Base-by-base conservation (phyloP, 1,284 basidiomycete species). In the Malassezia caprae region DNA sequence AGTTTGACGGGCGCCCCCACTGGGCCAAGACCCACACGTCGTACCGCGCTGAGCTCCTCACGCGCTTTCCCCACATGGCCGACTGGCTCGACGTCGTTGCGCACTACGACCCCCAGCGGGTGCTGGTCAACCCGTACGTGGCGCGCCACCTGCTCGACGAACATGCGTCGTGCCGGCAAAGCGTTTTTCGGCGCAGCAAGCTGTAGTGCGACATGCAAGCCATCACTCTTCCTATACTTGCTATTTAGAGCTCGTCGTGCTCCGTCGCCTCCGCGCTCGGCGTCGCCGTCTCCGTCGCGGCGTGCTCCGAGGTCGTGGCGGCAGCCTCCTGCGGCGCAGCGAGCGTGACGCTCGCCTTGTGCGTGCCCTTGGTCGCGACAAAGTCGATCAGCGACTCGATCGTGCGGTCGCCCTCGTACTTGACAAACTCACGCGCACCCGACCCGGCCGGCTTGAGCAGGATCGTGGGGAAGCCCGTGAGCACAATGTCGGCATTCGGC, bases 11-110 rank as follows among this genome's bases (percentile, higher is more conserved):
- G 8, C 81, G 88, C 52, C 90, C 93, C 3, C 93, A 98, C 78
- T 98, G 93, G 93, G 94, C 91, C 0, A 98, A 98, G 77, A 82
- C 89, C 21, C 93, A 98, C 75, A 78, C 78, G 21, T 80, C 90
- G 49, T 79, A 80, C 41, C 87, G 87, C 0, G 79, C 80, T 40
- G 78, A 79, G 42, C 79, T 96, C 52, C 80, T 81, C 53, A 71
- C 72, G 58, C 77, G 87, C 24, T 98, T 96, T 76, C 87, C 90
- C 27, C 82, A 81, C 55, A 90, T 93, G 76, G 81, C 83, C 63
- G 84, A 89, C 61, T 96, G 90, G 76, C 77, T 84, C 24, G 70
- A 76, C 15, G 82, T 91, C 27, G 75, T 93, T 37, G 73, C 83
- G 40, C 74, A 79, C 11, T 84, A 87, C 32, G 93, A 98, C 77